Base-by-base conservation (phyloP, 2,329 filamentous ascomycete species). In the Talaromyces sp. region DNA sequence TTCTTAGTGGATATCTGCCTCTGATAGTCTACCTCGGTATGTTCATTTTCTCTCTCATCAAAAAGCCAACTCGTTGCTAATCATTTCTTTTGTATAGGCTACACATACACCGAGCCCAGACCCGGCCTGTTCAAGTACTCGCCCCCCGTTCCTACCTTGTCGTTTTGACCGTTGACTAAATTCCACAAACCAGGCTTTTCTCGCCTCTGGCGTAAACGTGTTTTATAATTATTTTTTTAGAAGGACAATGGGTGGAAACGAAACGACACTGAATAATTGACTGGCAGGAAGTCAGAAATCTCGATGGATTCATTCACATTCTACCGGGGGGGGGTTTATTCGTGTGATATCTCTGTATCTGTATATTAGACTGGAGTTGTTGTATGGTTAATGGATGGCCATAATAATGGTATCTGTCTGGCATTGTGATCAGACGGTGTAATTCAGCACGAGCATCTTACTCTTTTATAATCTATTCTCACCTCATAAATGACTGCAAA, bases 11-110 rank as follows among this genome's bases (percentile, higher is more conserved):
- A 77, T 99, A 98, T 79, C 87, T 99, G 63, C 95, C 95, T 70
- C 80, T 99, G 78, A 96, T 99, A 76, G 85, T 99, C 78, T 99
- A 98, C 79, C 89, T 99, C 71, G 95, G 91, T 95, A 88, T 72
- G 79, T 63, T 9, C 52, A 16, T 10, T 31, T 10, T 31, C 23
- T 16, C 12, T 27, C 63, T 66, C 55, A 65, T 63, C 59, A 50
- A 34, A 51, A 61, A 52, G 6, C 12, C 14, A 6, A 5, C 27
- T 10, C 47, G 57, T 64, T 23, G 64, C 27, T 33, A 64, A 56
- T 6, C 28, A 62, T 23, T 62, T 63, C 65, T 47, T 10, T 12
- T 27, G 1, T 27, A 47, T 72, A 95, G 91, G 94, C 70, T 98
- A 96, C 82, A 96, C 94, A 60, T 89, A 91, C 77, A 98, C 93